These are phyloP conservation scores for Bromus sterilis DNA, from an alignment of 176 grass and related monocot species.

Conservation along the genomic window DNA sequence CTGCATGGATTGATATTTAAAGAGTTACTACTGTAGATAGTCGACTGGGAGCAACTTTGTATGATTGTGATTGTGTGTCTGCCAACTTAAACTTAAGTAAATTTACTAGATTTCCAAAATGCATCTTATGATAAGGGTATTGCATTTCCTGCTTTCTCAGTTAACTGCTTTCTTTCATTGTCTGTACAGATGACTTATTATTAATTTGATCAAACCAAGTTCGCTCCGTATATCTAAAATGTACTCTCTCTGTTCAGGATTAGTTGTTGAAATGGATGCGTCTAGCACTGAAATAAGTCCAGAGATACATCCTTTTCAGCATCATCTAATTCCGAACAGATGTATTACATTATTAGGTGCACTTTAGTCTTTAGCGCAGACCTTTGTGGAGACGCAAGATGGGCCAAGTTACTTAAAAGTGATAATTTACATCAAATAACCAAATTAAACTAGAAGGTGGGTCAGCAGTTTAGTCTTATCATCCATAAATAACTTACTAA, in stretches of 20 bases:
- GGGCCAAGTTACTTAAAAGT: not conserved
- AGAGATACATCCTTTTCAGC: no score
- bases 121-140: not conserved
- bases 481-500: conserved; percentile 25
- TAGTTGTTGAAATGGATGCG: no score
- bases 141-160: not conserved
- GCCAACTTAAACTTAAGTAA: not conserved
- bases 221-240: not conserved
- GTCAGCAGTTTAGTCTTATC: not conserved
- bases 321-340: no score
- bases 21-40: not conserved
- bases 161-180: not conserved
- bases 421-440: not conserved
- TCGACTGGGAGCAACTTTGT: not conserved
- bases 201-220: not conserved
- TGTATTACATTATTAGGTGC: not conserved
- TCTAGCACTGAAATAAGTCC: no score
- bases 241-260: no score
- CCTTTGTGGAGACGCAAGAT: not conserved
- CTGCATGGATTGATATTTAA: not conserved
- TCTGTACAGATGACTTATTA: no score
- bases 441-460: not conserved
- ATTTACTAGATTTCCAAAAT: not conserved
- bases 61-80: not conserved
- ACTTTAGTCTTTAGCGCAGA: not conserved